Evolutionary conservation across 2,329 filamentous ascomycete species (phyloP).

Genomic region (Aspergillus melleus): DNA sequence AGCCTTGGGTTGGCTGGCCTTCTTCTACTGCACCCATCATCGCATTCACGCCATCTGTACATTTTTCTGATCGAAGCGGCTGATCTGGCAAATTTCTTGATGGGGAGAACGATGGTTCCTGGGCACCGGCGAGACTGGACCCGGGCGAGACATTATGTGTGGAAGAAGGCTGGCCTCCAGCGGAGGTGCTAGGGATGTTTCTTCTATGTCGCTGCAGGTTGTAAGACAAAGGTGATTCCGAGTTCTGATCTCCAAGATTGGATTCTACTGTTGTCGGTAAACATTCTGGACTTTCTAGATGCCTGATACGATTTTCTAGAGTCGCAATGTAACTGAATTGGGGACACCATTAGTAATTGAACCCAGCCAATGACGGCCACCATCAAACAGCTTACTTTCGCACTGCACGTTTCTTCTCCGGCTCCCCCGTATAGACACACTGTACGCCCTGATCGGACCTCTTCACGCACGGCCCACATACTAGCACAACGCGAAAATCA

Average conservation of each 20-base stretch:
- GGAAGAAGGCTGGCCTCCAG: conserved; percentile 3
- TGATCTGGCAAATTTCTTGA: background rate
- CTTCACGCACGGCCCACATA: conserved; percentile 32
- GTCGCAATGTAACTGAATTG: conserved; percentile 27
- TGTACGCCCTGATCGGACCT: conserved; percentile 15
- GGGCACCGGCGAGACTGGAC: background rate
- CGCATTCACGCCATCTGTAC: conserved; percentile 41
- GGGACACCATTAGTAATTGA: background rate
- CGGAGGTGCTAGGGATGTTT: background rate
- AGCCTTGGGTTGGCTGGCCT: conserved; percentile 42
- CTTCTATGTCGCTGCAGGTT: background rate
- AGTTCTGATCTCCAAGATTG: background rate
- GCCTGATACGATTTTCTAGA: conserved; percentile 28
- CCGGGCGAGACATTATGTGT: background rate
- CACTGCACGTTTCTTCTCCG: conserved; percentile 29
- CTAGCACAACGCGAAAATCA: conserved; percentile 14
- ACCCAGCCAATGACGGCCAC: background rate
- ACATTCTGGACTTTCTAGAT: conserved; percentile 20
- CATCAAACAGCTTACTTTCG: conserved; percentile 17
- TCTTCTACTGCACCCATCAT: conserved; percentile 50
- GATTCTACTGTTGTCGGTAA: background rate
- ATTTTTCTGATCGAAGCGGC: background rate
- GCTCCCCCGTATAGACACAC: conserved; percentile 31
- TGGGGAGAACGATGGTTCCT: background rate
- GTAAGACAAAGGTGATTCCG: background rate